Evolutionary conservation across 306 rosid genomes (phyloP).

Genomic region (Cucurbita ficifolia): DNA sequence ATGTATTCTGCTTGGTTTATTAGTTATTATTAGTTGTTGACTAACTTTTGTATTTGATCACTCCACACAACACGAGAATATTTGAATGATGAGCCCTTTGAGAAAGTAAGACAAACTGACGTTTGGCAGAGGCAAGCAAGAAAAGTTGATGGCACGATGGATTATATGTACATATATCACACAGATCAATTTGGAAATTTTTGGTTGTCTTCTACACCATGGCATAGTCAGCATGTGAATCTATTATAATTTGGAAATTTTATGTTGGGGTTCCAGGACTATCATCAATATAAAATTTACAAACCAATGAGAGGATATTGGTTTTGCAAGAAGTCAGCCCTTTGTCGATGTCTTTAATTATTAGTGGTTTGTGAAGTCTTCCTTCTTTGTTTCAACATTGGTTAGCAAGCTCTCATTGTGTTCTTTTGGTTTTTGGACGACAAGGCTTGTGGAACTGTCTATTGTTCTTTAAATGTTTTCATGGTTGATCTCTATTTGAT

Average conservation of each 20-base stretch:
- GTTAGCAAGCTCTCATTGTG: background rate
- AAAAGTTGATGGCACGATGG: background rate
- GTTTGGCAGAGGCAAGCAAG: background rate
- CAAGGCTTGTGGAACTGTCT: background rate
- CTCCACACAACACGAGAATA: no score
- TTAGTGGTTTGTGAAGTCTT: background rate
- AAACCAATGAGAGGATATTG: background rate
- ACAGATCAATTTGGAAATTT: background rate
- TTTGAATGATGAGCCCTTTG: background rate
- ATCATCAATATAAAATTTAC: background rate
- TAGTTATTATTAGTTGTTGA: no score
- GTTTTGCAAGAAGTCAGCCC: background rate
- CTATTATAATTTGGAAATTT: background rate
- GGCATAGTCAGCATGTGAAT: background rate
- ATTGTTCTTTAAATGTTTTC: background rate
- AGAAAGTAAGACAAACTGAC: background rate
- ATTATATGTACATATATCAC: background rate
- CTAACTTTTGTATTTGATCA: no score
- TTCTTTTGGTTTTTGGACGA: background rate
- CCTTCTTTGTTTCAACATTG: background rate
- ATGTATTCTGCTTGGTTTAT: background rate
- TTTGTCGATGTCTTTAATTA: background rate
- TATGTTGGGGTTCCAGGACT: background rate
- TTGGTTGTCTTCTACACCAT: background rate
- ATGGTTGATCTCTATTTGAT: background rate